Conservation (phyloP, 176 grass and related monocot genomes). For the Ensete glaucum region DNA sequence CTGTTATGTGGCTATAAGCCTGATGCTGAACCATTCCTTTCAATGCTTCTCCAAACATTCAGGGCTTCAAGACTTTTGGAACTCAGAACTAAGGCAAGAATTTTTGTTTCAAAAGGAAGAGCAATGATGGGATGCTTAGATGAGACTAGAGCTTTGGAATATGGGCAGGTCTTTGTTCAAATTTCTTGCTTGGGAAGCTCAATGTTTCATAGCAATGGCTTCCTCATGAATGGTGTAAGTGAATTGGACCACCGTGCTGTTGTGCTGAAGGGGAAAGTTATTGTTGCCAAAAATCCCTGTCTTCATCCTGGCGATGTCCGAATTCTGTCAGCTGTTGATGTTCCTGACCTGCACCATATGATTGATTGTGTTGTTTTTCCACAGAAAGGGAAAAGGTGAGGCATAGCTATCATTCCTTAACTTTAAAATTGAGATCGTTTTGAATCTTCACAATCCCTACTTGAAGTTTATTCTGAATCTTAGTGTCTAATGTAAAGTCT, state of each 20-base stretch:
- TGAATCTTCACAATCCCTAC: too few species aligned
- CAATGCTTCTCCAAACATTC: constrained; percentile 73
- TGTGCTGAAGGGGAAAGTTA: constrained; percentile 38
- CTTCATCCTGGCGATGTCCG: constrained; percentile 76
- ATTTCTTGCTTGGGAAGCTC: constrained; percentile 25
- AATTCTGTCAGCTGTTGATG: constrained; percentile 60
- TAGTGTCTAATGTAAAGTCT: background rate
- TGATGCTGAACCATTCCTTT: constrained; percentile 62
- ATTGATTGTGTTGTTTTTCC: constrained; percentile 95
- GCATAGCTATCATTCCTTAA: constrained; percentile 4
- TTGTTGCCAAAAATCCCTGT: constrained; percentile 88
- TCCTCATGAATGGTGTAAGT: background rate
- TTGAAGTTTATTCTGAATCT: too few species aligned
- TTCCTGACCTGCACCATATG: constrained; percentile 66
- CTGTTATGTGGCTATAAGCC: constrained; percentile 64
- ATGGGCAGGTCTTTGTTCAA: constrained; percentile 69
- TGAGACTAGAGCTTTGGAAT: constrained; percentile 56
- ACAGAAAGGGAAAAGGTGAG: constrained; percentile 66
- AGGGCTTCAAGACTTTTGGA: constrained; percentile 62
- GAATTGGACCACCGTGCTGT: constrained; percentile 5
- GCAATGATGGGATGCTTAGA: constrained; percentile 92
- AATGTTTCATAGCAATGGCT: constrained; percentile 1
- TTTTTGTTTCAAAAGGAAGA: constrained; percentile 61
- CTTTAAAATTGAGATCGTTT: background rate
- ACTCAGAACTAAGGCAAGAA: constrained; percentile 66